A percentile compares a stretch with the other conserved stretches of the same genome.
Conservation (phyloP, 208 protist genomes). For the Trypanosoma theileri region DNA sequence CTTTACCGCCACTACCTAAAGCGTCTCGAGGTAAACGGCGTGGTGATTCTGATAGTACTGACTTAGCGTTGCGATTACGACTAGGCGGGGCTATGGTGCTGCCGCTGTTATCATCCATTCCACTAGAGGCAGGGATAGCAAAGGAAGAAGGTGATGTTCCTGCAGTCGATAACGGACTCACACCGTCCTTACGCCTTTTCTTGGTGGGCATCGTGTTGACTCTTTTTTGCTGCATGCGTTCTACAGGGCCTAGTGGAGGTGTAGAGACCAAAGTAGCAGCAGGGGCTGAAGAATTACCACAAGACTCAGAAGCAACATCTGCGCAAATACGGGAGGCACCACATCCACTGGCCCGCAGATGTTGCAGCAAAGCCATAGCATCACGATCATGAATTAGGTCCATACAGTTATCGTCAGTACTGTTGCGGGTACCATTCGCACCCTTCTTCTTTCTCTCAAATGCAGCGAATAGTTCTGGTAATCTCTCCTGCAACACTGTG, state of each 20-base stretch:
- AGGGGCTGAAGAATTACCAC: background rate
- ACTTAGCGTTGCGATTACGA: background rate
- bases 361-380: background rate
- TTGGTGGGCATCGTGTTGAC: constrained; percentile 2
- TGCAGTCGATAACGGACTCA: background rate
- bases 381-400: background rate
- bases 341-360: background rate
- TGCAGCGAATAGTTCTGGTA: constrained; percentile 9
- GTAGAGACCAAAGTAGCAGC: background rate
- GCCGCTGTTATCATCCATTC: constrained; percentile 7
- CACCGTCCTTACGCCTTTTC: constrained; percentile 18
- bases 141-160: background rate
- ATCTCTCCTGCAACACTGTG: background rate
- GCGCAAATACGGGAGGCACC: too few species aligned
- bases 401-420: background rate
- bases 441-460: background rate
- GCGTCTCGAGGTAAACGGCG: background rate
- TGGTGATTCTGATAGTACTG: background rate
- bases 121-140: background rate
- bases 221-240: constrained; percentile 1
- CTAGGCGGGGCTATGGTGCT: background rate
- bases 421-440: background rate
- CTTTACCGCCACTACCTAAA: background rate
- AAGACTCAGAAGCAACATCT: background rate
- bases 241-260: background rate